Conservation (phyloP, 2,329 filamentous ascomycete species). For the Colletotrichum eleusines region DNA sequence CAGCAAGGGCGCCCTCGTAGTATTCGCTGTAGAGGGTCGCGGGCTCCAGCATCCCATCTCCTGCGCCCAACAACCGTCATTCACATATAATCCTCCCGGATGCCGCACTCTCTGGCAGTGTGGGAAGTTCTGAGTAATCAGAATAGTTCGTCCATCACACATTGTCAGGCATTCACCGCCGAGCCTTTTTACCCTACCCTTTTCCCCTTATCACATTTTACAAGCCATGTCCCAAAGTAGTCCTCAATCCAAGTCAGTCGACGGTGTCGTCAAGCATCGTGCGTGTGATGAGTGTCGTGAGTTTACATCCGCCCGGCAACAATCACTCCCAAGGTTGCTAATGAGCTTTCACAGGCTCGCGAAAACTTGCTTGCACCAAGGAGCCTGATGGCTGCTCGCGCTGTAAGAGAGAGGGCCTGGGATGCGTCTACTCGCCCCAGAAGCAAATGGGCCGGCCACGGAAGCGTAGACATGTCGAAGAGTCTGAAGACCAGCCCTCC, state of each 20-base stretch:
- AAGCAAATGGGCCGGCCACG: constrained; percentile 76
- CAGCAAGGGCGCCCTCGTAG: constrained; percentile 17
- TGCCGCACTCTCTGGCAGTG: constrained; percentile 19
- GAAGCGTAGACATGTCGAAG: constrained; percentile 62
- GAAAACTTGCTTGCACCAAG: constrained; percentile 75
- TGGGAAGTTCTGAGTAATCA: constrained; percentile 33
- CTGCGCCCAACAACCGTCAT: constrained; percentile 11
- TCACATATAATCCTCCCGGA: constrained; percentile 30
- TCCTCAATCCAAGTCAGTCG: constrained; percentile 35
- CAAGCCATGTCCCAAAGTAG: constrained; percentile 39
- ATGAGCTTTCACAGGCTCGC: constrained; percentile 59
- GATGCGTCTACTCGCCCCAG: constrained; percentile 72
- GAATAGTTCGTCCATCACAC: constrained; percentile 22
- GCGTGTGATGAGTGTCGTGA: constrained; percentile 77
- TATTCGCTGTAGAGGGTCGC: constrained; percentile 23
- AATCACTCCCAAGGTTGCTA: constrained; percentile 9
- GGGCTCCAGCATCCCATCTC: constrained; percentile 3
- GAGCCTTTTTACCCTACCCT: constrained; percentile 12
- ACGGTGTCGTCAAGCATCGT: constrained; percentile 62
- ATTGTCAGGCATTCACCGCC: constrained; percentile 28
- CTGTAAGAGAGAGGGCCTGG: constrained; percentile 67
- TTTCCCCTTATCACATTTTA: constrained; percentile 5
- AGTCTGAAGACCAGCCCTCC: constrained; percentile 39
- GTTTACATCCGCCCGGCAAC: constrained; percentile 46
- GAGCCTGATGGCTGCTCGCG: constrained; percentile 70